Percentiles rank a stretch among this genome's conserved stretches.
These are phyloP conservation scores for Suillus fuscotomentosus DNA, from an alignment of 768 basidiomycete species.

Conservation along the genomic window DNA sequence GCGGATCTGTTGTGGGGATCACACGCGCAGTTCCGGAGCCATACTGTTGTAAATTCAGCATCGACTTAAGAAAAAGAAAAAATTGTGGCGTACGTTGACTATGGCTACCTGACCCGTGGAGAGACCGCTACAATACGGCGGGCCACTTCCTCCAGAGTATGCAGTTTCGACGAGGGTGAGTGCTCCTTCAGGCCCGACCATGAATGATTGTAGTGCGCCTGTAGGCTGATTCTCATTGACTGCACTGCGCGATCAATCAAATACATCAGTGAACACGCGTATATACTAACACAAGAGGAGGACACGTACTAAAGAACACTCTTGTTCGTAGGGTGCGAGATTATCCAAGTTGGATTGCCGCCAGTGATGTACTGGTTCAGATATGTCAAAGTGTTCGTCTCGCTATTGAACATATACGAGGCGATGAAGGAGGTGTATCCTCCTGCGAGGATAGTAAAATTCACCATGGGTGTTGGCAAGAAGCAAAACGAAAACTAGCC, in stretches of 20 bases:
- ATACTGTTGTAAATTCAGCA: constrained; percentile 37
- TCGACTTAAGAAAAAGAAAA: too few species aligned
- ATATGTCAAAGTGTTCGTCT: constrained; percentile 45
- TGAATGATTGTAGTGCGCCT: constrained; percentile 56
- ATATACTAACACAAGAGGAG: not conserved
- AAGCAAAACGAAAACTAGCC: not conserved
- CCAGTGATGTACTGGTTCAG: constrained; percentile 42
- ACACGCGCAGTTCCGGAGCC: constrained; percentile 52
- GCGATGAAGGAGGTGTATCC: constrained; percentile 62
- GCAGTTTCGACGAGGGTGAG: constrained; percentile 47
- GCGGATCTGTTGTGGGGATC: constrained; percentile 42
- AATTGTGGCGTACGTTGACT: constrained; percentile 44
- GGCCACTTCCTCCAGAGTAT: constrained; percentile 48
- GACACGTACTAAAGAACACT: constrained; percentile 59
- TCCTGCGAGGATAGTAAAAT: constrained; percentile 67
- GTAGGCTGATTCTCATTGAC: constrained; percentile 49
- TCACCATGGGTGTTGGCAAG: constrained; percentile 46
- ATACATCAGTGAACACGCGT: not conserved
- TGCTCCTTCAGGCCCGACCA: constrained; percentile 41
- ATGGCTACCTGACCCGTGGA: constrained; percentile 58
- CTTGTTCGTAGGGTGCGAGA: constrained; percentile 51
- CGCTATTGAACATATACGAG: constrained; percentile 59
- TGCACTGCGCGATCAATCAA: constrained; percentile 37
- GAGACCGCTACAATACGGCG: constrained; percentile 51
- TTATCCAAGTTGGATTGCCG: constrained; percentile 59